Evolutionary conservation across 176 grass and related monocot genomes (phyloP).

Genomic region (Canna indica): DNA sequence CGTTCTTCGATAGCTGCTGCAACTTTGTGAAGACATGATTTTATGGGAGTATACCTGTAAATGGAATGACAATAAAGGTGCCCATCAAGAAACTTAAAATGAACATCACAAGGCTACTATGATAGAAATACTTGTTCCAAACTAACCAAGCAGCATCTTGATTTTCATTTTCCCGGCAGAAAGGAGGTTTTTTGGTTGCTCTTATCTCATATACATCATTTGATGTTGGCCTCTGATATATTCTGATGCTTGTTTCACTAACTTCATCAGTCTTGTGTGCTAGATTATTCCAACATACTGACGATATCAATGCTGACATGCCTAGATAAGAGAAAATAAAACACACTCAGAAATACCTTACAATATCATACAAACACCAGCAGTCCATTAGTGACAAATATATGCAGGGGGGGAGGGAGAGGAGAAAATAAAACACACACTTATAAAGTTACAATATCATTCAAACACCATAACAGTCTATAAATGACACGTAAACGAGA

Average conservation of each 20-base stretch:
- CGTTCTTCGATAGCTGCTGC: constrained; percentile 77
- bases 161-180: constrained; percentile 80
- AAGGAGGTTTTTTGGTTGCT: constrained; percentile 68
- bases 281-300: constrained; percentile 74
- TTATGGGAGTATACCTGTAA: constrained; percentile 67
- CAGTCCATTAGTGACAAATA: background rate
- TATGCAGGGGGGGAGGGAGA: background rate
- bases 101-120: constrained; percentile 8
- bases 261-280: constrained; percentile 73
- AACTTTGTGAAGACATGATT: constrained; percentile 74
- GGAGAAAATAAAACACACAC: too few relatives aligned
- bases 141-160: constrained; percentile 64
- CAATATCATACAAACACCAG: background rate
- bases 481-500: too few relatives aligned
- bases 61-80: background rate
- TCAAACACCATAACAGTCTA: too few relatives aligned
- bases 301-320: constrained; percentile 66
- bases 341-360: background rate
- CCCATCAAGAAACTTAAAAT: background rate
- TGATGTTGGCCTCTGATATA: constrained; percentile 88
- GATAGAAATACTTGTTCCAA: constrained; percentile 11
- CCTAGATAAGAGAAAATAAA: constrained; percentile 29
- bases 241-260: constrained; percentile 69
- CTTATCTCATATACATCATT: constrained; percentile 81
- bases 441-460: too few relatives aligned